Percentiles rank a stretch among this genome's conserved stretches.
These are phyloP conservation scores for Venturia effusa DNA, from an alignment of 2,329 filamentous ascomycete genomes.

Conservation along the genomic window DNA sequence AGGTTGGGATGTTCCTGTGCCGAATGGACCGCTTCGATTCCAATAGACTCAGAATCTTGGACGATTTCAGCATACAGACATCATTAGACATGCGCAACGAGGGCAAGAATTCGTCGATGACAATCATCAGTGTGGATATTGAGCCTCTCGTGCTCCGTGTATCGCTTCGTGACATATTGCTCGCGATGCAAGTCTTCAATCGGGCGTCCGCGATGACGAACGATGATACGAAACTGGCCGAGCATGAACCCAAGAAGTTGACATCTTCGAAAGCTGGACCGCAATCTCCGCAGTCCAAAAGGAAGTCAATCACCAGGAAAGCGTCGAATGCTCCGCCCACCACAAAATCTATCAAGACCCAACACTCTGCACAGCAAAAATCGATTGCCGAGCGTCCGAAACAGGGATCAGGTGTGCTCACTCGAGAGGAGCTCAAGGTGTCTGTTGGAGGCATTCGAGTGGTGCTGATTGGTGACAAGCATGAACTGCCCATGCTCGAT, in stretches of 20 bases:
- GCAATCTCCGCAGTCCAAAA: not conserved
- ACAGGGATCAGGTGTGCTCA: conserved; percentile 43
- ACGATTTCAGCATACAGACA: conserved; percentile 88
- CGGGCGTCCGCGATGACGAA: conserved; percentile 80
- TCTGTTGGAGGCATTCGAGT: conserved; percentile 81
- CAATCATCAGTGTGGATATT: conserved; percentile 74
- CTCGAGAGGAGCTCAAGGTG: conserved; percentile 72
- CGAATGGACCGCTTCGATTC: conserved; percentile 97
- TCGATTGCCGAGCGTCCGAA: conserved; percentile 40
- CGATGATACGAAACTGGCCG: conserved; percentile 35
- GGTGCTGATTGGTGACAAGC: conserved; percentile 87
- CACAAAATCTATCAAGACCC: conserved; percentile 34
- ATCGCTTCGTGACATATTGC: conserved; percentile 85
- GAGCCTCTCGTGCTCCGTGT: conserved; percentile 85
- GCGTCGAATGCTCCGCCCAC: not conserved
- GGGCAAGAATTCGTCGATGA: conserved; percentile 49
- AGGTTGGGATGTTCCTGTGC: conserved; percentile 96
- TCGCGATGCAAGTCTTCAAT: conserved; percentile 84
- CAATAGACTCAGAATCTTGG: conserved; percentile 78
- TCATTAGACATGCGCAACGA: conserved; percentile 67
- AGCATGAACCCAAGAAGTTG: conserved; percentile 46
- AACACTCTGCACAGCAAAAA: conserved; percentile 37
- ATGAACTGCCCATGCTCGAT: conserved; percentile 91
- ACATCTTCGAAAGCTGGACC: conserved; percentile 34
- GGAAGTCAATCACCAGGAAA: not conserved